phyloP scores from a whole-genome alignment of 805 yeast species.

The Candida palmyrensis region DNA sequence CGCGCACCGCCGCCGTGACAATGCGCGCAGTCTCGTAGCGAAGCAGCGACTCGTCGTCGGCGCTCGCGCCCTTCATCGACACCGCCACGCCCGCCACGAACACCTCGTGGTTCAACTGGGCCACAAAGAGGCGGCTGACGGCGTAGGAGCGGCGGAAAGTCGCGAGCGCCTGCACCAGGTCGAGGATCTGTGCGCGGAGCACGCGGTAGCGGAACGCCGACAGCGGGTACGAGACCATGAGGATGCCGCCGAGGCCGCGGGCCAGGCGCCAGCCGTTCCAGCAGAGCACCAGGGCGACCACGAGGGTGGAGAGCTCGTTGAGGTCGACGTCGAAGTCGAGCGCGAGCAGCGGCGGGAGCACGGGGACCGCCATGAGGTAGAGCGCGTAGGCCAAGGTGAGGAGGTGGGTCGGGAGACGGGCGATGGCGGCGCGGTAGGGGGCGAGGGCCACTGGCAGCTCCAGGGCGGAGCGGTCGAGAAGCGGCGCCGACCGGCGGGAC shows the following conservation, averaged over 20 bases:
- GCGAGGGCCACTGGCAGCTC: no score
- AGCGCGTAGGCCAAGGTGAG: constrained; percentile 40
- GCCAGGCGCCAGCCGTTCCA: constrained; percentile 51
- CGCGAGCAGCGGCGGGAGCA: constrained; percentile 26
- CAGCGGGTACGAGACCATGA: constrained; percentile 50
- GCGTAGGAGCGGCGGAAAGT: constrained; percentile 46
- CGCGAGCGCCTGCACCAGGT: constrained; percentile 43
- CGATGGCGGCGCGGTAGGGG: constrained; percentile 1
- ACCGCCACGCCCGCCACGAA: constrained; percentile 53
- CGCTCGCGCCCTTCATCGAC: constrained; percentile 63
- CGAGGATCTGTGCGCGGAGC: constrained; percentile 36
- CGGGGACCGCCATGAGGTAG: constrained; percentile 38
- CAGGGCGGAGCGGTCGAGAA: no score
- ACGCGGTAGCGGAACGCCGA: constrained; percentile 33
- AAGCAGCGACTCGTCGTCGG: constrained; percentile 60
- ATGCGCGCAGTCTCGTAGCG: constrained; percentile 45
- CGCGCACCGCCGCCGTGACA: constrained; percentile 28
- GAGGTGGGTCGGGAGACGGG: constrained; percentile 41
- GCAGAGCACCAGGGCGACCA: constrained; percentile 41
- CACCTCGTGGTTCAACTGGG: constrained; percentile 59
- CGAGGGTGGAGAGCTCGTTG: constrained; percentile 41
- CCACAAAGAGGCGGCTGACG: constrained; percentile 45
- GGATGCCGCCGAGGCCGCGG: constrained; percentile 45
- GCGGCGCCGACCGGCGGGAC: background rate
- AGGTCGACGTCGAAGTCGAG: constrained; percentile 28